These are phyloP conservation scores for Oryza brachyantha DNA, from an alignment of 176 grass and related monocot genomes.

Conservation along the genomic window DNA sequence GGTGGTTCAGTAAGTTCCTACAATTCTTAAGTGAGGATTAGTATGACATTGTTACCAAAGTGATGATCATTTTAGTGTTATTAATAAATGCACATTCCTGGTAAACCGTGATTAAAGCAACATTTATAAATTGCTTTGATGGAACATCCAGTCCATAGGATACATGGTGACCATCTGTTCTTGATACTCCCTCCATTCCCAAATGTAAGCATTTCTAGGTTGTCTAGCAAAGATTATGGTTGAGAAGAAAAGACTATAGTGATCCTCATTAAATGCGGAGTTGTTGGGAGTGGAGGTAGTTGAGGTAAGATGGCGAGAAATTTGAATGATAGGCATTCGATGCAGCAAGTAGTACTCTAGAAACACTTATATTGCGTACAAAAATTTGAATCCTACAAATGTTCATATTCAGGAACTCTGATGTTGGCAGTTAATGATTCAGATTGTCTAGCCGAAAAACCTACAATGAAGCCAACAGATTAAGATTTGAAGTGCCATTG, in stretches of 20 bases:
- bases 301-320: too few species aligned
- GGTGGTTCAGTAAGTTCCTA: background rate
- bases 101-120: background rate
- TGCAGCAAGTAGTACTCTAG: too few species aligned
- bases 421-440: background rate
- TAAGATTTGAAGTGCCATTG: background rate
- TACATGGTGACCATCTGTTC: background rate
- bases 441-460: background rate
- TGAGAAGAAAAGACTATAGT: too few species aligned
- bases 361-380: too few species aligned
- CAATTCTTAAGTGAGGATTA: background rate
- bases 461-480: background rate
- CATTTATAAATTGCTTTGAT: constrained; percentile 7
- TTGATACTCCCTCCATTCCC: background rate
- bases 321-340: too few species aligned
- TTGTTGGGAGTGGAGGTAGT: too few species aligned
- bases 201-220: too few species aligned
- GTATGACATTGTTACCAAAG: background rate
- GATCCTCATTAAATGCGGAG: too few species aligned
- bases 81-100: background rate
- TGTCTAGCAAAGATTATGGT: too few species aligned
- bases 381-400: too few species aligned
- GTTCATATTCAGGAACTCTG: background rate
- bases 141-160: background rate
- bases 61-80: background rate